Evolutionary conservation across 164 flowering plant species (phyloP).

Genomic region (Nymphaea colorata): DNA sequence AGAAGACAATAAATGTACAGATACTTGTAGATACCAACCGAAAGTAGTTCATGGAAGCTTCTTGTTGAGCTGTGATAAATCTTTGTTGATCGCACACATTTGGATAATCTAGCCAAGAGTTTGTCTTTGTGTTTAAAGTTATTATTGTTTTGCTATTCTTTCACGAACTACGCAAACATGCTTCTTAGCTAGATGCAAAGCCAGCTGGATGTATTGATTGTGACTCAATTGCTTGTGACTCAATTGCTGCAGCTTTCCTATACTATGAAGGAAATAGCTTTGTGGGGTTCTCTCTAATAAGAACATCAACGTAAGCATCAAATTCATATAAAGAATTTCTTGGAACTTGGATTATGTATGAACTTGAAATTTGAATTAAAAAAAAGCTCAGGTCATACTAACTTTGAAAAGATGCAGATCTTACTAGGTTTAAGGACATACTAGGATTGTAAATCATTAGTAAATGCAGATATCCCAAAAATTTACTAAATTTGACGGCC

Average conservation of each 20-base stretch:
- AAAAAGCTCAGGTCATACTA: too few relatives aligned
- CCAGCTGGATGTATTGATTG: constrained; percentile 50
- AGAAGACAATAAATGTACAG: constrained; percentile 54
- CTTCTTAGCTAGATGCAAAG: constrained; percentile 27
- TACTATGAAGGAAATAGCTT: constrained; percentile 64
- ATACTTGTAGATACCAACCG: constrained; percentile 15
- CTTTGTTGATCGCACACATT: background rate
- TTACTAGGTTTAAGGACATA: too few relatives aligned
- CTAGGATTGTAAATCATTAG: too few relatives aligned
- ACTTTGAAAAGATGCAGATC: too few relatives aligned
- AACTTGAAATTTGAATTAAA: too few relatives aligned
- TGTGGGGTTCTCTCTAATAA: constrained; percentile 54
- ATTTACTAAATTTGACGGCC: too few relatives aligned
- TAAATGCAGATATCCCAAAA: too few relatives aligned
- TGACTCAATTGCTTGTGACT: constrained; percentile 42
- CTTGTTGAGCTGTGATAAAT: background rate
- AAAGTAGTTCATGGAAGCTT: background rate
- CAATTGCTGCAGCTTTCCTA: constrained; percentile 48
- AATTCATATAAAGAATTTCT: too few relatives aligned
- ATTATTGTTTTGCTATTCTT: background rate
- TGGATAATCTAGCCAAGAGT: background rate
- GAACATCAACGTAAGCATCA: constrained; percentile 43
- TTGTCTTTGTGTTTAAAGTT: background rate
- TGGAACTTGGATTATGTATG: too few relatives aligned
- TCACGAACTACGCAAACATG: constrained; percentile 53